Evolutionary conservation across 805 yeast genomes (phyloP).

Genomic region (Myxozyma vanderwaltii): DNA sequence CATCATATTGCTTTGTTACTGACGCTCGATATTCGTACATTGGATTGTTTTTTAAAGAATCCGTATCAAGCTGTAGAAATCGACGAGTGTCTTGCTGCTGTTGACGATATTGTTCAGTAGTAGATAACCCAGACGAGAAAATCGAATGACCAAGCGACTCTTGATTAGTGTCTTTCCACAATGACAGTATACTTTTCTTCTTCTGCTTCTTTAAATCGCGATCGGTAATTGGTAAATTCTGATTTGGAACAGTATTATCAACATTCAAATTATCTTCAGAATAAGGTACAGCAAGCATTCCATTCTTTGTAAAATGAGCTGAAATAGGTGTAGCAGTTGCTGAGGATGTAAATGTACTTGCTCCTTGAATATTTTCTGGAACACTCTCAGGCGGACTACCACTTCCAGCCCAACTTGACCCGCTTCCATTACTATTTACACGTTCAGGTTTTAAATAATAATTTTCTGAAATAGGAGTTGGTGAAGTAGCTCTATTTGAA

Average conservation of each 20-base stretch:
- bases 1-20: conserved; percentile 2
- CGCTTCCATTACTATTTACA: background rate
- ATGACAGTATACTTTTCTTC: conserved; percentile 64
- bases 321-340: background rate
- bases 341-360: background rate
- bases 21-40: conserved; percentile 31
- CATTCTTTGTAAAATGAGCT: background rate
- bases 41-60: conserved; percentile 23
- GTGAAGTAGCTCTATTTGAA: background rate
- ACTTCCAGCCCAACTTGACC: background rate
- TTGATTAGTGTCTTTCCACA: conserved; percentile 36
- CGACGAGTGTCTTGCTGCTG: conserved; percentile 19
- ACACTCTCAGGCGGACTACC: conserved; percentile 1
- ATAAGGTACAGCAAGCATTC: background rate
- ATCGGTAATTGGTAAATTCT: background rate
- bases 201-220: conserved; percentile 51
- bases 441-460: background rate
- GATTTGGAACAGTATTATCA: background rate
- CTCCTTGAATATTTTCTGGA: background rate
- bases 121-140: background rate
- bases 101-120: conserved; percentile 14
- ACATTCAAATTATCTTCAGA: background rate
- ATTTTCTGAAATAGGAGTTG: background rate
- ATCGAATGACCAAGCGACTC: background rate
- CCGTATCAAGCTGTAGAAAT: conserved; percentile 23